Base-by-base conservation (phyloP, 345 rosid species). In the Aethionema arabicum region DNA sequence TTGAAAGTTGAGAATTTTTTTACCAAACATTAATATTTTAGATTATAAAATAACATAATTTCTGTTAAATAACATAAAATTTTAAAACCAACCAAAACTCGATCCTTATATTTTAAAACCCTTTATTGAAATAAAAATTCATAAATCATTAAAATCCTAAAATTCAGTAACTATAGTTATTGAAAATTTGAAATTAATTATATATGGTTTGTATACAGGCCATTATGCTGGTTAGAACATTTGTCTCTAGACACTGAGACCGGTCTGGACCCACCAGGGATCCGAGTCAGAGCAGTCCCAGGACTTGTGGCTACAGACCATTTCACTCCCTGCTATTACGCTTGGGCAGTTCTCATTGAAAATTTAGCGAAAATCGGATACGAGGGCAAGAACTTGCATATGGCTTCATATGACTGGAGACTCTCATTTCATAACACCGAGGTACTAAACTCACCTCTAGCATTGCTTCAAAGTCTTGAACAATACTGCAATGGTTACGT, bases 321-420 rank as follows among this genome's bases (percentile, higher is more conserved):
- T 68, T 84, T 84, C 31, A 76, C 80, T 58, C 79, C 80, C 1
- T 82, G 81, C 13, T 83, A 84, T 51, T 84, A 77, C 60, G 91
- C 82, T 9, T 89, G 91, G 95, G 83, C 91, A 13, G 82, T 81
- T 63, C 76, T 89, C 9, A 86, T 89, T 36, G 78, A 86, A 69
- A 89, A 84, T 65, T 78, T 89, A 71, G 96, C 89, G 0, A 81
- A 81, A 61, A 83, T 89, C 42, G 95, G 96, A 32, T 86, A 89
- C 59, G 95, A 82, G 51, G 91, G 74, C 38, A 89, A 84, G 76
- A 86, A 84, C 55, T 49, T 84, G 66, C 78, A 82, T 52, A 80
- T 84, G 90, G 85, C 80, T 33, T 76, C 87, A 56, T 84, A 84
- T 71, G 90, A 84, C 54, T 79, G 90, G 90, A 78, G 90, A 37